These are phyloP conservation scores for Perkinsus chesapeaki DNA, from an alignment of 169 alveolate species.

Conservation along the genomic window DNA sequence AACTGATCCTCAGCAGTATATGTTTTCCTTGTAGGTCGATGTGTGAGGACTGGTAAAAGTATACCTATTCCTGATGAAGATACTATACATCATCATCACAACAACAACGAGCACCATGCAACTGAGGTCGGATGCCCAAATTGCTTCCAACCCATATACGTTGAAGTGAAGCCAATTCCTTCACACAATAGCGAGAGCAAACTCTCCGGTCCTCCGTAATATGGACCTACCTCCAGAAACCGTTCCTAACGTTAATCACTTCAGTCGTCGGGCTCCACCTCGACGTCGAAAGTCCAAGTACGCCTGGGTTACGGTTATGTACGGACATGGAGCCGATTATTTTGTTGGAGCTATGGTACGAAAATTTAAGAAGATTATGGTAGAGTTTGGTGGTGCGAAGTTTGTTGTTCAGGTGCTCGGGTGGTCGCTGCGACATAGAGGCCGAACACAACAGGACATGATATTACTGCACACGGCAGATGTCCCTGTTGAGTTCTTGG, in stretches of 20 bases:
- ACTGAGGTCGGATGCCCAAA: neutral
- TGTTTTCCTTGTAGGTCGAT: neutral
- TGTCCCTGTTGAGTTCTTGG: neutral
- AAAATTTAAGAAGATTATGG: too few species aligned
- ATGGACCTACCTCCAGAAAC: neutral
- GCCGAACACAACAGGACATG: neutral
- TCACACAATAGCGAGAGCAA: neutral
- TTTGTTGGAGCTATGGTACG: neutral
- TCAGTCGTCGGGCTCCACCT: neutral
- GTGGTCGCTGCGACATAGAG: neutral
- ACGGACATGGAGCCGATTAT: neutral
- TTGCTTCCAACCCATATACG: neutral
- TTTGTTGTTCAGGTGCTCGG: neutral
- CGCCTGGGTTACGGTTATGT: neutral
- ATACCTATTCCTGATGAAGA: neutral
- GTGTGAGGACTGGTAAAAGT: neutral
- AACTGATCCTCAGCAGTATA: too few species aligned
- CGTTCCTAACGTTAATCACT: neutral
- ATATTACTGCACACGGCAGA: neutral
- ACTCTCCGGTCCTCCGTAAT: neutral
- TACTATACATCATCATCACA: neutral
- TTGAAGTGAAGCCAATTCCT: neutral
- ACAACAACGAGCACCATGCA: neutral
- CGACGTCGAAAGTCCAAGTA: neutral
- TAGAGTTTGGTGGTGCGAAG: neutral